Evolutionary conservation across 805 yeast species (phyloP).

Genomic region (Ogataea zsoltii): DNA sequence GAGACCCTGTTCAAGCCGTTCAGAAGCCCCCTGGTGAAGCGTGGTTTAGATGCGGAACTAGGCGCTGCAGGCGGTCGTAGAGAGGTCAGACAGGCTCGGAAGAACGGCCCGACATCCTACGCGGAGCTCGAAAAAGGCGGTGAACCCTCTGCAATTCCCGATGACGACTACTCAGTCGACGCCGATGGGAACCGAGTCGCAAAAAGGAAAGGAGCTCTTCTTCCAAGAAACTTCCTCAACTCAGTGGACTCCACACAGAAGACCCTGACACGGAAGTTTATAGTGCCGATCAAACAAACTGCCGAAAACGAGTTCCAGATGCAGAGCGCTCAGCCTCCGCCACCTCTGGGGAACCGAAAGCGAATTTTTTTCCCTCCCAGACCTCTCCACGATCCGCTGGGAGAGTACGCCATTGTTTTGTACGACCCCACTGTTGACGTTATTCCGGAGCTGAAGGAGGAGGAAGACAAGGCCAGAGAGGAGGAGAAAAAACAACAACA

Average conservation of each 20-base stretch:
- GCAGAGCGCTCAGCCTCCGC: slow-evolving; percentile 49
- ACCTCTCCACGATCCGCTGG: slow-evolving; percentile 93
- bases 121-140: slow-evolving; percentile 36
- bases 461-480: slow-evolving; percentile 29
- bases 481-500: slow-evolving; percentile 14
- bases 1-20: slow-evolving; percentile 64
- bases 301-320: slow-evolving; percentile 35
- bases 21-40: slow-evolving; percentile 54
- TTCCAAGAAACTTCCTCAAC: slow-evolving; percentile 51
- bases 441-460: slow-evolving; percentile 33
- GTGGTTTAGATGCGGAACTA: neutral
- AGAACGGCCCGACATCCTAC: slow-evolving; percentile 41
- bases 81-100: slow-evolving; percentile 29
- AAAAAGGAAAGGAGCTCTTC: slow-evolving; percentile 58
- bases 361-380: slow-evolving; percentile 74
- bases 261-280: slow-evolving; percentile 50
- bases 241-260: slow-evolving; percentile 42
- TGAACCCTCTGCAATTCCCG: neutral
- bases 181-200: slow-evolving; percentile 28
- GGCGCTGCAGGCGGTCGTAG: slow-evolving; percentile 1
- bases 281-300: slow-evolving; percentile 56
- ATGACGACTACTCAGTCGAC: slow-evolving; percentile 22
- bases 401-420: slow-evolving; percentile 89
- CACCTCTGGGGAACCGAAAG: slow-evolving; percentile 82
- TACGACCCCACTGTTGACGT: slow-evolving; percentile 93